Percentiles rank a stretch among this genome's conserved stretches.
Evolutionary conservation across 2,329 filamentous ascomycete species (phyloP).

Genomic region (Hypoxylon sp.): DNA sequence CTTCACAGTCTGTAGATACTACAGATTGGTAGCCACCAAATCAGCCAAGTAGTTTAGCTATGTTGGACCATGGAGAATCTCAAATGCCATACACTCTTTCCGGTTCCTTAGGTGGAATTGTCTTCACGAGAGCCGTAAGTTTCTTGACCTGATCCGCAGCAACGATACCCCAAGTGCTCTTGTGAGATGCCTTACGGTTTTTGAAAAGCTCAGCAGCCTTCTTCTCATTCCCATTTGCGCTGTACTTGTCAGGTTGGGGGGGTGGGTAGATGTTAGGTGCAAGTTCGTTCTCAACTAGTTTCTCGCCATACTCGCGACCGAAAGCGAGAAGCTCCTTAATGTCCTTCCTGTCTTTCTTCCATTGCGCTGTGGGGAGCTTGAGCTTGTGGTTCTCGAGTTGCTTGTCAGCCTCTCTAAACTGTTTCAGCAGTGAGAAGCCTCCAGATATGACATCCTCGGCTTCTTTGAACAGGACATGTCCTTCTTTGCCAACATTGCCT

Average conservation of each 20-base stretch:
- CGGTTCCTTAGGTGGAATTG: slow-evolving; percentile 17
- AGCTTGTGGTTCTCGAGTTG: slow-evolving; percentile 43
- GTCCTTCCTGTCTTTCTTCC: slow-evolving; percentile 52
- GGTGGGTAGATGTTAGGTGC: slow-evolving; percentile 35
- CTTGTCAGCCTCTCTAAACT: slow-evolving; percentile 48
- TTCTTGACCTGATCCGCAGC: slow-evolving; percentile 45
- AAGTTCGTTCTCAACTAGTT: slow-evolving; percentile 45
- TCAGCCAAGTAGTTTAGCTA: neutral
- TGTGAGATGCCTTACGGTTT: slow-evolving; percentile 39
- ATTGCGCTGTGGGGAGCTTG: slow-evolving; percentile 45
- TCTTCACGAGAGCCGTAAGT: slow-evolving; percentile 42
- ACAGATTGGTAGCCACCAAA: neutral
- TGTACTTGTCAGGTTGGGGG: slow-evolving; percentile 32
- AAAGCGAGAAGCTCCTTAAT: slow-evolving; percentile 50
- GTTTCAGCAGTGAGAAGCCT: slow-evolving; percentile 47
- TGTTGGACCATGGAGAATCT: neutral
- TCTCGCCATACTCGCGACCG: slow-evolving; percentile 51
- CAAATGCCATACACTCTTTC: neutral
- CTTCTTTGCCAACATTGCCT: slow-evolving; percentile 37
- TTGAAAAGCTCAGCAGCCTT: slow-evolving; percentile 50
- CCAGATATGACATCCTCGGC: slow-evolving; percentile 39
- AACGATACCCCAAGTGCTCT: slow-evolving; percentile 47
- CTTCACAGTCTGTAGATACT: neutral
- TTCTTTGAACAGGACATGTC: slow-evolving; percentile 44
- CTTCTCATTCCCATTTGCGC: slow-evolving; percentile 44